Evolutionary conservation across 2,329 filamentous ascomycete genomes (phyloP), one percentile per base, ranked within the genome.

Genomic region (Anisogramma anomala): DNA sequence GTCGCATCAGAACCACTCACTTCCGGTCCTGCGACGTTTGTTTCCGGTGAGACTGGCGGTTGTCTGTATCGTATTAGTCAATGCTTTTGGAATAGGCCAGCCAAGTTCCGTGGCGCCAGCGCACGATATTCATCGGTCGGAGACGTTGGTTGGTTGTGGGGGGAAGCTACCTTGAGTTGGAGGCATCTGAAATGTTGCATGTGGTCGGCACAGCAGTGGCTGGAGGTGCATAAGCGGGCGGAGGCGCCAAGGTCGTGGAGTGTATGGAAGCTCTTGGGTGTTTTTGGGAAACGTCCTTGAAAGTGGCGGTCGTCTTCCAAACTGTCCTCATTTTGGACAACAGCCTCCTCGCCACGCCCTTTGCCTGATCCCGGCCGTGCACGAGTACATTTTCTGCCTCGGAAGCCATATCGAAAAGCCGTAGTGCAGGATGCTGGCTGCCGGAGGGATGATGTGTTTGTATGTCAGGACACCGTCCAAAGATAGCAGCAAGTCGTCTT

Each of bases 261-360:
- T 31, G 10, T 14, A 48, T 38, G 17, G 57, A 56, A 26, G 49
- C 46, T 26, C 55, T 52, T n/a, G 38, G 40, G 45, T 57, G 53
- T 10, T 53, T 52, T 19, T 43, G 43, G 45, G 57, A 53, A 8
- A 53, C 40, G 10, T 67, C 66, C 45, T 62, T n/a, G n/a, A n/a
- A n/a, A n/a, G n/a, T n/a, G n/a, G n/a, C n/a, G n/a, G n/a, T 56
- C 49, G 60, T 66, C 55, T 60, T 71, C 42, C 72, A 60, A 23
- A 69, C 67, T 3, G 67, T 68, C 61, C 66, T 74, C 53, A 71
- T 61, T 26, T 67, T 61, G 26, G 64, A 64, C 23, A 74, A 47
- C 15, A 73, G 58, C 19, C 39, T 46, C 51, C 62, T 71, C 41
- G 63, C 64, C 20, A 74, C 49, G 10, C 65, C 63, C 54, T 61